A percentile compares a stretch with the other conserved stretches of the same genome.
These are phyloP conservation scores for Cynara cardunculus DNA, from an alignment of 129 eudicot genomes.

Conservation along the genomic window DNA sequence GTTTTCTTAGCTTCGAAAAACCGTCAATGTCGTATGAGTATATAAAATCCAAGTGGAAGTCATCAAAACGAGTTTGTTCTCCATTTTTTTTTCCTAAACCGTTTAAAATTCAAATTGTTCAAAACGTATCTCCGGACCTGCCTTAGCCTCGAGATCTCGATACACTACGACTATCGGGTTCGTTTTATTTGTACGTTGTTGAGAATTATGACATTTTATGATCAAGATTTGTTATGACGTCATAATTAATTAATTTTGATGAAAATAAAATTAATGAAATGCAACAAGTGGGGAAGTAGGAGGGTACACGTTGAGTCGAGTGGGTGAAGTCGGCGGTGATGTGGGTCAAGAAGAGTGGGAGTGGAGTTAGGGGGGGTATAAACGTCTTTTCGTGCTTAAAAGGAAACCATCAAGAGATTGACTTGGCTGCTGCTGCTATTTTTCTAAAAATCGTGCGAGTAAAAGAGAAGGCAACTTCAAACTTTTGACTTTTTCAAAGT, in stretches of 20 bases:
- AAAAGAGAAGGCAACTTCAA: background rate
- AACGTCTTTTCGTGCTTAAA: slow-evolving; percentile 6
- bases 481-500: slow-evolving; percentile 34
- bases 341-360: slow-evolving; percentile 44
- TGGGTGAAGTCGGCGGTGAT: slow-evolving; percentile 52
- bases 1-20: background rate
- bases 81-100: background rate
- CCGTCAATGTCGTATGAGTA: background rate
- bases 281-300: background rate
- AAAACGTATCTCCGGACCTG: too few species aligned
- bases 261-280: too few species aligned
- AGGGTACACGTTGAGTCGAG: slow-evolving; percentile 20
- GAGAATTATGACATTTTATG: too few species aligned
- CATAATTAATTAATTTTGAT: too few species aligned
- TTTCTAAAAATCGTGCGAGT: slow-evolving; percentile 2
- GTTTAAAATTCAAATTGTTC: too few species aligned
- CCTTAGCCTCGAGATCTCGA: background rate
- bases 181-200: too few species aligned
- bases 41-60: background rate
- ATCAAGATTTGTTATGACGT: too few species aligned
- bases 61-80: background rate
- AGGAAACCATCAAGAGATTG: slow-evolving; percentile 24
- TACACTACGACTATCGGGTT: too few species aligned
- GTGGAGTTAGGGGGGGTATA: slow-evolving; percentile 28
- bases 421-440: slow-evolving; percentile 22